A percentile compares a stretch with the other conserved stretches of the same genome.
Evolutionary conservation across 2,329 filamentous ascomycete species (phyloP).

Genomic region (Epicoccum sorghinum): DNA sequence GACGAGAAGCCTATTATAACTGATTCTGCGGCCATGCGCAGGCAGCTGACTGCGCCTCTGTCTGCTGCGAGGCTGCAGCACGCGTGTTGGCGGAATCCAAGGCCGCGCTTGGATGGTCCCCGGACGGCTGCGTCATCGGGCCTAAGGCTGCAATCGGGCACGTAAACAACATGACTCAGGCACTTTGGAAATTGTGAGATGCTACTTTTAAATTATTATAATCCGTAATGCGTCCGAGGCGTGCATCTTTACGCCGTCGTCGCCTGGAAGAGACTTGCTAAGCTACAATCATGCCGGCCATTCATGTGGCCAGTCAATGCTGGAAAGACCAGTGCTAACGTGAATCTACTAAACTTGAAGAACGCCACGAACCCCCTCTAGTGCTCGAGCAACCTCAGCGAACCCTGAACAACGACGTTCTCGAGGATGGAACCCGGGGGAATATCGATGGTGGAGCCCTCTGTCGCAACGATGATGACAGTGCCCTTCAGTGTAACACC

Average conservation of each 20-base stretch:
- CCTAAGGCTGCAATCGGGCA: constrained; percentile 26
- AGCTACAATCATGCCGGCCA: constrained; percentile 35
- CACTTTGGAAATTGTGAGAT: constrained; percentile 10
- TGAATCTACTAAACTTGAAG: constrained; percentile 33
- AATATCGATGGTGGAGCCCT: constrained; percentile 97
- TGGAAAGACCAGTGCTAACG: constrained; percentile 29
- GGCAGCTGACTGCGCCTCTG: constrained; percentile 39
- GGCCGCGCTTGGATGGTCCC: constrained; percentile 11
- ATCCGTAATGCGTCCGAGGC: constrained; percentile 26
- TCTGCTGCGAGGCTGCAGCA: constrained; percentile 25
- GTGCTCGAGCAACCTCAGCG: constrained; percentile 76
- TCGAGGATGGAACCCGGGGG: constrained; percentile 95
- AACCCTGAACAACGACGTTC: constrained; percentile 98
- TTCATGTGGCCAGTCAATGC: constrained; percentile 24
- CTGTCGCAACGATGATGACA: constrained; percentile 97
- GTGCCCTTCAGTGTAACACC: constrained; percentile 97
- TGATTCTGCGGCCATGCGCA: constrained; percentile 19
- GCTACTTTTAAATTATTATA: constrained; percentile 36
- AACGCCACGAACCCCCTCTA: constrained; percentile 47
- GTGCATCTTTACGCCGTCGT: constrained; percentile 25
- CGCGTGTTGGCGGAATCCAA: constrained; percentile 19
- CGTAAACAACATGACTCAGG: constrained; percentile 2
- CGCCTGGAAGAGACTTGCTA: constrained; percentile 19
- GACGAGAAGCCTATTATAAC: constrained; percentile 17
- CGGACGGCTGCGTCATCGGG: constrained; percentile 28